Conservation (phyloP, 805 yeast species). For the Zygoascus biomembranicola region DNA sequence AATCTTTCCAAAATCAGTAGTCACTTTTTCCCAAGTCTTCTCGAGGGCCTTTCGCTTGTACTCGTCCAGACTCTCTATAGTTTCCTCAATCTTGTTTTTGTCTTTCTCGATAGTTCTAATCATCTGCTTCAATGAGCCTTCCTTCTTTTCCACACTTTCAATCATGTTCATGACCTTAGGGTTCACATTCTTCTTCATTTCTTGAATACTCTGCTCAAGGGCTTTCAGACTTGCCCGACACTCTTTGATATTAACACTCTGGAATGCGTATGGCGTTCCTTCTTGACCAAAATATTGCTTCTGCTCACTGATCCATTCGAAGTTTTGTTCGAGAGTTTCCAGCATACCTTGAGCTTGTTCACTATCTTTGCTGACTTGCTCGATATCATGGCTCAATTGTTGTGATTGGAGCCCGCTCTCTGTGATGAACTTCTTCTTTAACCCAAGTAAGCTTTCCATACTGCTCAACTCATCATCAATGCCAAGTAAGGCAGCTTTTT, state of each 20-base stretch:
- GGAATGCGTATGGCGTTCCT: conserved; percentile 27
- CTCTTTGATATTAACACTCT: conserved; percentile 43
- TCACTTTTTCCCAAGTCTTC: conserved; percentile 79
- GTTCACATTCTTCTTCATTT: conserved; percentile 75
- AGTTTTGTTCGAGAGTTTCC: conserved; percentile 42
- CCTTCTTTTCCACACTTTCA: conserved; percentile 86
- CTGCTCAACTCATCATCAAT: conserved; percentile 71
- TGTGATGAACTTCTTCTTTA: conserved; percentile 21
- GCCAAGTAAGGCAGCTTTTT: conserved; percentile 53
- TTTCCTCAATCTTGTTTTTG: conserved; percentile 80
- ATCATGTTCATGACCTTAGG: conserved; percentile 84
- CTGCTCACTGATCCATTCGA: conserved; percentile 69
- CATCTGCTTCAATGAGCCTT: conserved; percentile 64
- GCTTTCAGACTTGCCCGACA: conserved; percentile 49
- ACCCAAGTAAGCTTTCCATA: conserved; percentile 20
- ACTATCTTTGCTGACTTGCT: conserved; percentile 17
- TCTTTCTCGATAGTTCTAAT: conserved; percentile 82
- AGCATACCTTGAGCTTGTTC: conserved; percentile 25
- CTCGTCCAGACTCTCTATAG: conserved; percentile 73
- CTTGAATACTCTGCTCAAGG: conserved; percentile 51
- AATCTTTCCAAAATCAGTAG: conserved; percentile 81
- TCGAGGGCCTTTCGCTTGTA: conserved; percentile 77
- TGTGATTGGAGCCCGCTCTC: conserved; percentile 23
- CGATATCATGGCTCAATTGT: conserved; percentile 23
- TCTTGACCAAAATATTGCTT: conserved; percentile 33